Conservation (phyloP, 2,329 filamentous ascomycete genomes). For the Tricladium varicosporioides region DNA sequence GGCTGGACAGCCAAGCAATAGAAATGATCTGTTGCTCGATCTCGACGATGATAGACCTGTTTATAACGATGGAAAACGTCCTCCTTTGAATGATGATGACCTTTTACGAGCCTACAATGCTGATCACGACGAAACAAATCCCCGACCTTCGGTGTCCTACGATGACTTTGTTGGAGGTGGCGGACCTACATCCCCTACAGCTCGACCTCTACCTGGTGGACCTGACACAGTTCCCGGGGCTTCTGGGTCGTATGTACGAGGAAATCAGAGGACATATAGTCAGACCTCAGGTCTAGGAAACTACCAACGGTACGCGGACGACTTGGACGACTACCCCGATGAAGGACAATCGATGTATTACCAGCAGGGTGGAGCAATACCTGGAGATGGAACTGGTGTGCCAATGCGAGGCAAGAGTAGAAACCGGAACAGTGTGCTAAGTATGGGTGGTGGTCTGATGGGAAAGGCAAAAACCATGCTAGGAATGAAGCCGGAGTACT, state of each 20-base stretch:
- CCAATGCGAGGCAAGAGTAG: conserved; percentile 54
- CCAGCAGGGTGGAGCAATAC: conserved; percentile 65
- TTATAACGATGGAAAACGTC: conserved; percentile 74
- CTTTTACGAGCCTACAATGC: conserved; percentile 69
- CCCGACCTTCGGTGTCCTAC: conserved; percentile 86
- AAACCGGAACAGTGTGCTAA: conserved; percentile 85
- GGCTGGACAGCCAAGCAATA: conserved; percentile 53
- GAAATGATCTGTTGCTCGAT: conserved; percentile 67
- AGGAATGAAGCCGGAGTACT: conserved; percentile 83
- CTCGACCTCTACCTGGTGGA: conserved; percentile 39
- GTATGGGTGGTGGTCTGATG: conserved; percentile 81
- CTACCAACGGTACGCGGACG: conserved; percentile 87
- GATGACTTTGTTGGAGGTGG: conserved; percentile 84
- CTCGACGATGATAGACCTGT: conserved; percentile 67
- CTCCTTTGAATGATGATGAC: conserved; percentile 79
- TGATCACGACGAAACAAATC: conserved; percentile 57
- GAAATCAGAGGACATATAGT: conserved; percentile 38
- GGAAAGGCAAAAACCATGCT: conserved; percentile 87
- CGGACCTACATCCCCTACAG: conserved; percentile 44
- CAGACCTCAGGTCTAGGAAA: conserved; percentile 84
- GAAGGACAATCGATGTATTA: conserved; percentile 77
- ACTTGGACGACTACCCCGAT: conserved; percentile 77
- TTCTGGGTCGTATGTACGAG: no score
- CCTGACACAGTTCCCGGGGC: conserved; percentile 27
- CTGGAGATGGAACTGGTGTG: conserved; percentile 54